phyloP scores from a whole-genome alignment of 2,329 filamentous ascomycete genomes.

The Grosmannia clavigera region DNA sequence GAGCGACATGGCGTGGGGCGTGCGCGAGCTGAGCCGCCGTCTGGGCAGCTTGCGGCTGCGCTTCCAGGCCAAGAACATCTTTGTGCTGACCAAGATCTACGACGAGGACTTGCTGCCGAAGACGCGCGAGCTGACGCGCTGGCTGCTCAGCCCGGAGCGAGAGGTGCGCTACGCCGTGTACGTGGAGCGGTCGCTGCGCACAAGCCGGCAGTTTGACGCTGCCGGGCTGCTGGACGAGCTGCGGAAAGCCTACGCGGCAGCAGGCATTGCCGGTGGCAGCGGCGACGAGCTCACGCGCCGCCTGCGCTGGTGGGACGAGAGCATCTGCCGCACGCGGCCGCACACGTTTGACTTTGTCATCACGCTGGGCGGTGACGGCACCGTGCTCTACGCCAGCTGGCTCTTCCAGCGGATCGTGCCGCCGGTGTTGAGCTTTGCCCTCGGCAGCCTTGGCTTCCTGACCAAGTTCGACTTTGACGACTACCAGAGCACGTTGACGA shows the following conservation, averaged over 20 bases:
- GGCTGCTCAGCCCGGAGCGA: slow-evolving; percentile 64
- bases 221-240: slow-evolving; percentile 54
- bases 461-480: slow-evolving; percentile 90
- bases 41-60: slow-evolving; percentile 73
- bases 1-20: slow-evolving; percentile 93
- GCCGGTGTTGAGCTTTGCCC: slow-evolving; percentile 78
- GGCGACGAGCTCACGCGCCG: slow-evolving; percentile 31
- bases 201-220: slow-evolving; percentile 62
- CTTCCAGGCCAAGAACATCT: slow-evolving; percentile 70
- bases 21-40: slow-evolving; percentile 77
- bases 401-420: slow-evolving; percentile 92
- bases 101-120: slow-evolving; percentile 68
- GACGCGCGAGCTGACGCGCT: slow-evolving; percentile 64
- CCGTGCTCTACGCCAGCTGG: slow-evolving; percentile 92
- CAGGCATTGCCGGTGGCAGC: slow-evolving; percentile 17
- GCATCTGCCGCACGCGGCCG: slow-evolving; percentile 64
- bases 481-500: slow-evolving; percentile 55
- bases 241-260: slow-evolving; percentile 25
- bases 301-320: slow-evolving; percentile 71
- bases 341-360: slow-evolving; percentile 91
- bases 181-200: slow-evolving; percentile 63
- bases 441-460: slow-evolving; percentile 86
- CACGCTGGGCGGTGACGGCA: slow-evolving; percentile 90
- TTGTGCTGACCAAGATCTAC: slow-evolving; percentile 84
- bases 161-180: slow-evolving; percentile 64